These are phyloP conservation scores for Diplodia sapinea DNA, from an alignment of 2,329 filamentous ascomycete species.

Conservation along the genomic window DNA sequence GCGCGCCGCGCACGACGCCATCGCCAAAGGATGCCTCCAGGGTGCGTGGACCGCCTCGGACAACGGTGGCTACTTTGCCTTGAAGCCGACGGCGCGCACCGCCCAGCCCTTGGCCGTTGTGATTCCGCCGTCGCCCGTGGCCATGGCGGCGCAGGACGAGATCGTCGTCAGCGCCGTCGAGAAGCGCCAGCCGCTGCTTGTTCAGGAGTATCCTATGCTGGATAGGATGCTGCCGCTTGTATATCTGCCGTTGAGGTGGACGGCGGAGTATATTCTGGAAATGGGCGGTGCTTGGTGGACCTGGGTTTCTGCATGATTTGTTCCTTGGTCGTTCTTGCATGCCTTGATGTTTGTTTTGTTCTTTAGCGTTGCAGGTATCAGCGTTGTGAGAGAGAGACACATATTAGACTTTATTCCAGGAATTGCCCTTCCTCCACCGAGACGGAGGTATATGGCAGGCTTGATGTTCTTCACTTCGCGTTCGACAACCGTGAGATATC, in stretches of 20 bases:
- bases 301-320: neutral
- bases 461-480: neutral
- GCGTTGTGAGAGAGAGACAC: neutral
- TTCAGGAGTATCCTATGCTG: neutral
- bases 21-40: slow-evolving; percentile 36
- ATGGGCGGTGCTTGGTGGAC: neutral
- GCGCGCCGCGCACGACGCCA: slow-evolving; percentile 38
- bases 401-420: neutral
- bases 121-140: neutral
- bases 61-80: slow-evolving; percentile 39
- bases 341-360: too few relatives aligned
- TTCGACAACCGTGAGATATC: too few relatives aligned
- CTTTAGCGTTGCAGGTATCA: neutral
- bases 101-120: slow-evolving; percentile 28
- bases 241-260: slow-evolving; percentile 9
- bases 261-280: neutral
- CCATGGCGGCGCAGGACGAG: neutral
- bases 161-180: neutral
- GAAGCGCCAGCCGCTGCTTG: slow-evolving; percentile 9
- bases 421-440: neutral
- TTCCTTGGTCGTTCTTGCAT: neutral
- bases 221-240: slow-evolving; percentile 5
- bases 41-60: slow-evolving; percentile 41
- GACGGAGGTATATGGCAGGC: too few relatives aligned
- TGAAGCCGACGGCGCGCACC: slow-evolving; percentile 33